These are phyloP conservation scores for Termitomyces sp. DNA, from an alignment of 768 basidiomycete genomes.

Conservation along the genomic window DNA sequence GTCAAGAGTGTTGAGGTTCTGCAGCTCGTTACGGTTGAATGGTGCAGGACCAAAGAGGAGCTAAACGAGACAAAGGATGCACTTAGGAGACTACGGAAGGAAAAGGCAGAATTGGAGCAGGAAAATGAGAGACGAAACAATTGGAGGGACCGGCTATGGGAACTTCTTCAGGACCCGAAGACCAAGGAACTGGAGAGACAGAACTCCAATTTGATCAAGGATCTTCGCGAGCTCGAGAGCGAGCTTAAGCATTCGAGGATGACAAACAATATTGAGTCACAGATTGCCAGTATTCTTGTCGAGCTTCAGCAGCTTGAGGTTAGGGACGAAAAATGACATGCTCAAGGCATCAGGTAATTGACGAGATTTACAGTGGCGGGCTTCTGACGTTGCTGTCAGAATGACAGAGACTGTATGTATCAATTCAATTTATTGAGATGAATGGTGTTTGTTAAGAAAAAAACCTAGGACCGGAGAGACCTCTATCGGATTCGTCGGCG, in stretches of 20 bases:
- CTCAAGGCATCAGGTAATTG: background rate
- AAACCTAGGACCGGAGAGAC: background rate
- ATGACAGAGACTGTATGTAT: background rate
- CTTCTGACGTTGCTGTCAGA: background rate
- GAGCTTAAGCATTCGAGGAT: background rate
- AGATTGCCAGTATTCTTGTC: background rate
- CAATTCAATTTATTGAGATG: background rate
- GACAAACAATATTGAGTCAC: background rate
- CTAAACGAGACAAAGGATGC: background rate
- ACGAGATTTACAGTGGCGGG: background rate
- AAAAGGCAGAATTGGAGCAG: background rate
- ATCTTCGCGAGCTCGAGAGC: background rate
- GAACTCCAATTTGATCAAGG: background rate
- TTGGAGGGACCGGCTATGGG: background rate
- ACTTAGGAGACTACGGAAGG: background rate
- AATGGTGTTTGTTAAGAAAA: background rate
- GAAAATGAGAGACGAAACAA: background rate
- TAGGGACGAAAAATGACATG: background rate
- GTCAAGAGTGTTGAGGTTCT: too few relatives aligned
- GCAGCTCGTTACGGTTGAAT: background rate
- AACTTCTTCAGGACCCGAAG: background rate
- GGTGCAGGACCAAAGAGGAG: background rate
- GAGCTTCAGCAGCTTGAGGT: background rate
- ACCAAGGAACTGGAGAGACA: background rate
- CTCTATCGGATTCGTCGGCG: background rate